Base-by-base conservation (phyloP, 1,139 yeast genomes). In the Komagataea norvegica region DNA sequence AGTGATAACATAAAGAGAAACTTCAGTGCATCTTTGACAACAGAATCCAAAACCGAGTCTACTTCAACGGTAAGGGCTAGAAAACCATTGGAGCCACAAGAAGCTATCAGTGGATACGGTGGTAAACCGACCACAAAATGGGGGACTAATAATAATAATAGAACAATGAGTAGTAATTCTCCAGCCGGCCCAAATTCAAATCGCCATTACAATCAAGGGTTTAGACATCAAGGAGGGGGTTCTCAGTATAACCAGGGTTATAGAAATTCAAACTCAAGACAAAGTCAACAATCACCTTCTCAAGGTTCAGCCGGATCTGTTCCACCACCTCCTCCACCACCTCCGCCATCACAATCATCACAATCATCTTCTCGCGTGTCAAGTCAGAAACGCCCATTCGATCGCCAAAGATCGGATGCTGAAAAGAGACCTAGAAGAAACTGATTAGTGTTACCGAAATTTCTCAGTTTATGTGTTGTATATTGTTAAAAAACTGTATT, bases 371-470 rank as follows among this genome's bases (percentile, higher is more conserved):
- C 14, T 13, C 27, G 13, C 7, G 13, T 8, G 27, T 7, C 14
- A 8, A 7, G 27, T 9, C 24, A 15, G 15, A 33, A 37, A 29
- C 33, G 37, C 21, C 15, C 33, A 8, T 16, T 28, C 7, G 34
- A 26, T 14, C 36, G 32, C 24, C 31, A 23, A 25, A 27, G 36
- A 24, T 40, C 18, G 25, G 37, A 40, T 15, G 8, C 31, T 21
- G 39, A 40, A 22, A 36, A 36, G 27, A 40, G 37, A 33, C 36
- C 22, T 8, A 40, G 40, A 40, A 40, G 34, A 31, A 23, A 29
- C 8, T 37, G 26, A 31, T 11, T n/a, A n/a, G n/a, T n/a, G n/a
- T n/a, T n/a, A n/a, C n/a, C n/a, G n/a, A n/a, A n/a, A n/a, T n/a
- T n/a, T n/a, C n/a, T n/a, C n/a, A n/a, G n/a, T n/a, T n/a, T n/a